Conservation (phyloP, 1,284 basidiomycete species). For the Sphaerobolus stellatus region DNA sequence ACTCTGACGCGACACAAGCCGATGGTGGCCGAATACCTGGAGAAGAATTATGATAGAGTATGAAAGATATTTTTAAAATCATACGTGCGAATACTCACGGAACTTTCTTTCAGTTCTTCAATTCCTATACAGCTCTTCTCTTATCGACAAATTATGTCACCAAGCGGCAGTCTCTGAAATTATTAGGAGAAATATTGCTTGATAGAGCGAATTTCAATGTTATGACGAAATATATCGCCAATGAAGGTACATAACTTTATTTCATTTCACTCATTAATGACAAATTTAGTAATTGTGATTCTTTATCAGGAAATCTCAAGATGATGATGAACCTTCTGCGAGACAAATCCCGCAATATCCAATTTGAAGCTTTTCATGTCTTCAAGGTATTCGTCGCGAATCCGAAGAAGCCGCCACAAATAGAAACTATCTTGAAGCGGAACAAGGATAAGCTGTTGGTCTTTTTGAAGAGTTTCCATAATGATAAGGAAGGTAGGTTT, state of each 20-base stretch:
- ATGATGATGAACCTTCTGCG: conserved; percentile 99
- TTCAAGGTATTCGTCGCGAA: conserved; percentile 99
- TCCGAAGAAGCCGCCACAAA: conserved; percentile 96
- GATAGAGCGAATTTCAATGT: conserved; percentile 97
- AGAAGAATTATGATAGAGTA: conserved; percentile 94
- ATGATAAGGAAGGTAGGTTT: conserved; percentile 88
- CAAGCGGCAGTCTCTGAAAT: conserved; percentile 98
- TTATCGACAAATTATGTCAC: conserved; percentile 97
- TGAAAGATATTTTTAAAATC: conserved; percentile 31
- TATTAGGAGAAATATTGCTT: conserved; percentile 95
- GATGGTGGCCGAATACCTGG: conserved; percentile 95
- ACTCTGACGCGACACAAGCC: conserved; percentile 93
- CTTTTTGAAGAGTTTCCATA: conserved; percentile 94
- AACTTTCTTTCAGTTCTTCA: conserved; percentile 76
- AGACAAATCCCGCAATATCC: conserved; percentile 98
- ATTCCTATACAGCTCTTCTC: conserved; percentile 89
- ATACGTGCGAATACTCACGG: too few relatives aligned
- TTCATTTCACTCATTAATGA: background rate
- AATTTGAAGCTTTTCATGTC: conserved; percentile 99
- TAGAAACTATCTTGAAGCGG: conserved; percentile 85
- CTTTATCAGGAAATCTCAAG: conserved; percentile 79
- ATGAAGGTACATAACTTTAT: conserved; percentile 40
- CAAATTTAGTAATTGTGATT: conserved; percentile 42
- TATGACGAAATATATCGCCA: conserved; percentile 97
- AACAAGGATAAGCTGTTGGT: conserved; percentile 92